A percentile compares a stretch with the other conserved stretches of the same genome.
Evolutionary conservation across 2,329 filamentous ascomycete genomes (phyloP).

Genomic region (Davidsoniella virescens): DNA sequence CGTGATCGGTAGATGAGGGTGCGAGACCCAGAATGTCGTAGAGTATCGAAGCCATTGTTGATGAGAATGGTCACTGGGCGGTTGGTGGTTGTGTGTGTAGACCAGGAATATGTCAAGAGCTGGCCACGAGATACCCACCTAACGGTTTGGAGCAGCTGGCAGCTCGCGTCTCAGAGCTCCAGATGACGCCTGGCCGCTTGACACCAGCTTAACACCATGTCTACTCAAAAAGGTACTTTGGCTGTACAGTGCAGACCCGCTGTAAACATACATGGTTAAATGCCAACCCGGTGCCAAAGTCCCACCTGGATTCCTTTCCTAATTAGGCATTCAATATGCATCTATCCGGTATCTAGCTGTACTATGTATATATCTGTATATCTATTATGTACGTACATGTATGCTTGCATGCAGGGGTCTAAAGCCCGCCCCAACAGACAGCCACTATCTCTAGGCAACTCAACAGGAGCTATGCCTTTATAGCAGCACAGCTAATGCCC

Average conservation of each 20-base stretch:
- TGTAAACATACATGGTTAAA: neutral
- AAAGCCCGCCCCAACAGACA: neutral
- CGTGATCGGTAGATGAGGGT: constrained; percentile 26
- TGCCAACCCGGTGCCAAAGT: neutral
- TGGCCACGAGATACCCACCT: neutral
- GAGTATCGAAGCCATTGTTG: constrained; percentile 23
- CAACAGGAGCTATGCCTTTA: too few relatives aligned
- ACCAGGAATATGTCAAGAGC: neutral
- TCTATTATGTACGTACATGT: neutral
- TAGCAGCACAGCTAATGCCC: too few relatives aligned
- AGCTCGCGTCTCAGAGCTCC: constrained; percentile 3
- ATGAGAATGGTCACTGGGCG: neutral
- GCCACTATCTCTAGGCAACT: neutral
- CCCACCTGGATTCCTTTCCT: neutral
- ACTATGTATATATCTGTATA: neutral
- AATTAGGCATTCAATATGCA: neutral
- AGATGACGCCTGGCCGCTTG: neutral
- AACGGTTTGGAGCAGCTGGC: neutral
- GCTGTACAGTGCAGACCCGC: neutral
- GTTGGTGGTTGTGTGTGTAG: neutral
- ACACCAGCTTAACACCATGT: neutral
- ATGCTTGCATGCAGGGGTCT: neutral
- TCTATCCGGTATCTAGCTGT: neutral
- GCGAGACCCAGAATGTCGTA: constrained; percentile 21
- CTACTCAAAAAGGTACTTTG: constrained; percentile 6